A percentile compares a stretch with the other conserved stretches of the same genome.
Conservation (phyloP, 495 filamentous ascomycete species). For the Aspergillus carlsbadensis region DNA sequence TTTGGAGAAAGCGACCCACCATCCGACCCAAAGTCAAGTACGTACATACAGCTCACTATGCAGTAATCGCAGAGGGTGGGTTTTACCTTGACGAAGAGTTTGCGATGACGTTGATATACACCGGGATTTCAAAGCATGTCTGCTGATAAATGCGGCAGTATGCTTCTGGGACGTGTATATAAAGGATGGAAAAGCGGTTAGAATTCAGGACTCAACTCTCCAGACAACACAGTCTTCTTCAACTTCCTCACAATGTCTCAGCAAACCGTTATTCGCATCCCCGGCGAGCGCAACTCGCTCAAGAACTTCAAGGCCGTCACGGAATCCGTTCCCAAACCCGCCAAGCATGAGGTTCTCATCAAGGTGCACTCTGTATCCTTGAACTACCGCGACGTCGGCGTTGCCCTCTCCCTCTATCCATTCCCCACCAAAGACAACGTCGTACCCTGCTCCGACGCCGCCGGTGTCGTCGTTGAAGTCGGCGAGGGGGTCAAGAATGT, state of each 20-base stretch:
- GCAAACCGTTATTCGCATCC: slow-evolving; percentile 16
- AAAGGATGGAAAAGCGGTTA: not conserved
- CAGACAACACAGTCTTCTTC: not conserved
- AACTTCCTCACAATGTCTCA: slow-evolving; percentile 10
- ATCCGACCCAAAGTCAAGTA: no score
- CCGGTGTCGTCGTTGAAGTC: slow-evolving; percentile 62
- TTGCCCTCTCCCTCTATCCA: slow-evolving; percentile 62
- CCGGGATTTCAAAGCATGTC: not conserved
- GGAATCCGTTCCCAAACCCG: slow-evolving; percentile 45
- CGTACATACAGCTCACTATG: no score
- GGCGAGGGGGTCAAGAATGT: slow-evolving; percentile 60
- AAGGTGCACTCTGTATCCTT: slow-evolving; percentile 22
- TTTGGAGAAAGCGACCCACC: not conserved
- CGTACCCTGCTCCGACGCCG: slow-evolving; percentile 67
- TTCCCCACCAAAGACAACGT: slow-evolving; percentile 55
- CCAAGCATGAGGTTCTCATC: slow-evolving; percentile 65
- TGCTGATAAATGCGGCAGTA: not conserved
- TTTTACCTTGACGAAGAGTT: not conserved
- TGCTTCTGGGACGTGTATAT: not conserved
- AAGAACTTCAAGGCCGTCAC: slow-evolving; percentile 10
- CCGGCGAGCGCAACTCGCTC: slow-evolving; percentile 8
- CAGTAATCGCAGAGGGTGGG: no score
- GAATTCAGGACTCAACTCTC: not conserved
- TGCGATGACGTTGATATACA: not conserved
- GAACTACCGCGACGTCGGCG: slow-evolving; percentile 72